phyloP scores from a whole-genome alignment of 2,329 filamentous ascomycete genomes.

The Geoglossum cookeanum region DNA sequence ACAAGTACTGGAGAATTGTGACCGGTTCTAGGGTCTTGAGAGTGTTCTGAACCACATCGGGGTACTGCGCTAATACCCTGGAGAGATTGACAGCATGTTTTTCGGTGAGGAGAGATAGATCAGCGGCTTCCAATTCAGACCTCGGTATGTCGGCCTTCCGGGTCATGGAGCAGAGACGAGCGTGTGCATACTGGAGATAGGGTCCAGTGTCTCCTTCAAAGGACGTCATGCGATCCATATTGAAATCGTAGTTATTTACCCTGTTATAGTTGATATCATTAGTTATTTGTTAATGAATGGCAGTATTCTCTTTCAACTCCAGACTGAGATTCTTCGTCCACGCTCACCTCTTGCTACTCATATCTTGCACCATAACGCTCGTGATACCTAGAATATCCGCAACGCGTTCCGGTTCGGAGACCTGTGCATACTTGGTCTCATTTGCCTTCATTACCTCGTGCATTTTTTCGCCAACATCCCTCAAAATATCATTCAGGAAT shows the following conservation, averaged over 20 bases:
- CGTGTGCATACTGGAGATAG: conserved; percentile 69
- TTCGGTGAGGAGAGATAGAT: conserved; percentile 50
- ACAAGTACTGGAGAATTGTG: conserved; percentile 52
- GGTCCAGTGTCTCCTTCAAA: conserved; percentile 76
- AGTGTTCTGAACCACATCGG: conserved; percentile 68
- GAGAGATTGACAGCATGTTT: conserved; percentile 54
- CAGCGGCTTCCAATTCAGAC: conserved; percentile 40
- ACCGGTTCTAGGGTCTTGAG: conserved; percentile 64
- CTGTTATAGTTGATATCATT: conserved; percentile 15
- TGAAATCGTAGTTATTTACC: conserved; percentile 50
- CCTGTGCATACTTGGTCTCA: conserved; percentile 72
- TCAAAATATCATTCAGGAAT: conserved; percentile 29
- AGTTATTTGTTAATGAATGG: background rate
- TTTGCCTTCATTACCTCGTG: conserved; percentile 94
- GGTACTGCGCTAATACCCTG: conserved; percentile 64
- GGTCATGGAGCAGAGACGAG: conserved; percentile 42
- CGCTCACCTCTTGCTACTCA: conserved; percentile 72
- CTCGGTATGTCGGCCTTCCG: conserved; percentile 34
- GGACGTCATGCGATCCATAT: conserved; percentile 64
- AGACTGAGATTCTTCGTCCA: background rate
- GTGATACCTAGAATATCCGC: conserved; percentile 86
- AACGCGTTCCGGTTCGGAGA: conserved; percentile 61
- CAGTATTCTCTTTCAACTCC: background rate
- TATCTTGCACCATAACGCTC: conserved; percentile 94
- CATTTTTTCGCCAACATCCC: conserved; percentile 80